Conservation (phyloP, 2,329 filamentous ascomycete species). For the Cordyceps militaris region DNA sequence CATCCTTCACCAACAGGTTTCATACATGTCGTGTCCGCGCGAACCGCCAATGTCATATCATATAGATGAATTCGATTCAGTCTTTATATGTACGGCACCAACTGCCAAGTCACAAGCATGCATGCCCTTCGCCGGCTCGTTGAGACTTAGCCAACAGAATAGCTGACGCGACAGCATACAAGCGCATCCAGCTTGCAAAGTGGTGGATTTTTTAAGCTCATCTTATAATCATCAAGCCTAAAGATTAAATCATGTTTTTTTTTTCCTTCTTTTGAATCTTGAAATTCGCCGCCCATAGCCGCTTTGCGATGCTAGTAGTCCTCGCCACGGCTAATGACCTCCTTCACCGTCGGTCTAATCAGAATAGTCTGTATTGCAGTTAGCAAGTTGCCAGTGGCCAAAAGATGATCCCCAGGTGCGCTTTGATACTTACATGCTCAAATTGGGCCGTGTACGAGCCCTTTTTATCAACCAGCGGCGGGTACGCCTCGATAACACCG, state of each 20-base stretch:
- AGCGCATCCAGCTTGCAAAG: neutral
- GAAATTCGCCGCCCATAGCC: neutral
- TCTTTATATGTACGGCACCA: no score
- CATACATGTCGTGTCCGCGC: no score
- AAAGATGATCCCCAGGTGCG: neutral
- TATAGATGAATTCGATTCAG: no score
- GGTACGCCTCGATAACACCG: conserved; percentile 85
- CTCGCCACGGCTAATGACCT: conserved; percentile 78
- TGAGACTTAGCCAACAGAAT: neutral
- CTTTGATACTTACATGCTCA: conserved; percentile 67
- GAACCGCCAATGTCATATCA: no score
- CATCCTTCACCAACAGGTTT: no score
- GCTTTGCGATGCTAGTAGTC: conserved; percentile 54
- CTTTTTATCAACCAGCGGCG: conserved; percentile 84
- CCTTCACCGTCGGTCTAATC: conserved; percentile 73
- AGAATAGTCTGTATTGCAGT: conserved; percentile 55
- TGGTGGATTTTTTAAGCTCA: neutral
- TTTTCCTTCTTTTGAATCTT: no score
- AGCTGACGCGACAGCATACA: neutral
- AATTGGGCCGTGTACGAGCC: conserved; percentile 92
- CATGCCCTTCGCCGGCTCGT: neutral
- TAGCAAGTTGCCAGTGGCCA: conserved; percentile 9
- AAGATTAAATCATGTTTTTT: neutral
- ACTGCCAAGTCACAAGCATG: neutral
- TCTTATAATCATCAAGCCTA: neutral